Evolutionary conservation across 345 rosid species (phyloP), one percentile per base, ranked within the genome.

Genomic region (Brassica carinata): DNA sequence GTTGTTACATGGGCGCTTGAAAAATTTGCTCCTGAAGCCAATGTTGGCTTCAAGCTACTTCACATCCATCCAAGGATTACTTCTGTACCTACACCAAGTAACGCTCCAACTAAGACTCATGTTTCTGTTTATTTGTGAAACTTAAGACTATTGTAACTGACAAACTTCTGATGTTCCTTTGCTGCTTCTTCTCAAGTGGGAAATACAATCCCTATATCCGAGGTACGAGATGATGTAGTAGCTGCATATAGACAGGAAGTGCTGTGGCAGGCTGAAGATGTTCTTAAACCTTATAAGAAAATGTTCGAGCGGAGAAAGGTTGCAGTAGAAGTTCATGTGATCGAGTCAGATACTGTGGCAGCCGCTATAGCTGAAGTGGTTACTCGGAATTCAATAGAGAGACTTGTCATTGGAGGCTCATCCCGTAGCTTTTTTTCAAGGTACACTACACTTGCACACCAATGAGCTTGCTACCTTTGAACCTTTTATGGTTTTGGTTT

Each of bases 81-180:
- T 2, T 5, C 80, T 15, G 94, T 94, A 77, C 98, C 98, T 77
- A 94, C 98, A 30, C 90, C 98, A 26, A 88, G 98, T 94, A 90
- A 89, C 89, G 0, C 73, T 75, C 76, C 72, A 23, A 69, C 74
- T 29, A 19, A 30, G n/a, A 51, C 40, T 75, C 18, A 34, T 81
- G 8, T 34, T 33, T 63, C 13, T 57, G 58, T 72, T 70, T 72
- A 58, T 51, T 77, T 40, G 36, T 69, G 63, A 36, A 59, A 63
- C 51, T 19, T 7, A 3, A 77, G 68, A 29, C 71, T 64, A 19
- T 27, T 55, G 67, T 31, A 1, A 71, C 66, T 33, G n/a, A 48
- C 4, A 2, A 63, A 33, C 63, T 0, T 26, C 36, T 79, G 57
- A 79, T 74, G 34, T 74, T 9, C 19, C 71, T 66, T 26, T 76